phyloP scores from a whole-genome alignment of 257 asterid genomes.

The Lycium barbarum region DNA sequence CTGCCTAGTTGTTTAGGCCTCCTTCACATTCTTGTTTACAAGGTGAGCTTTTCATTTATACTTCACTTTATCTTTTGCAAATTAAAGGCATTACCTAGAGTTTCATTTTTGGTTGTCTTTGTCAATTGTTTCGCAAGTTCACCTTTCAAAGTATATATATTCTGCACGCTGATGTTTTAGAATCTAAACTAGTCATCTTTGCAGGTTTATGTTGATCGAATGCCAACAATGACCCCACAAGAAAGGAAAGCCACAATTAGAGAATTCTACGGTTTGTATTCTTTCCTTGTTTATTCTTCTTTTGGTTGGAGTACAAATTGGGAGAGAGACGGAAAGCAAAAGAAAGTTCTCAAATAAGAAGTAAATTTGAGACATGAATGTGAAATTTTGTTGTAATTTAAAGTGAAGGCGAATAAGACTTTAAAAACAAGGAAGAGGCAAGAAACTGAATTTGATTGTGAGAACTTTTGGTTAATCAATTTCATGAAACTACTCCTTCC shows the following conservation, averaged over 20 bases:
- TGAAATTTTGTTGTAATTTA: background rate
- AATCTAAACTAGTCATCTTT: background rate
- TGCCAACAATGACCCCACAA: constrained; percentile 52
- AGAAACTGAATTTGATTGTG: background rate
- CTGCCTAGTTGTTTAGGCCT: constrained; percentile 58
- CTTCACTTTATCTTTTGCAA: background rate
- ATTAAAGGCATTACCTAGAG: background rate
- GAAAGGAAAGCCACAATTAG: constrained; percentile 63
- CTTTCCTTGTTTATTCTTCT: constrained; percentile 16
- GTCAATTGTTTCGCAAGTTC: background rate
- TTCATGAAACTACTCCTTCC: background rate
- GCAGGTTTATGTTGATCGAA: constrained; percentile 65
- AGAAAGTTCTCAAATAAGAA: background rate
- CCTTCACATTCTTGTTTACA: constrained; percentile 63
- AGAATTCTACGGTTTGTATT: constrained; percentile 60
- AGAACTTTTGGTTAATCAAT: background rate
- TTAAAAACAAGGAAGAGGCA: background rate
- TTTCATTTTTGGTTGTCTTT: background rate
- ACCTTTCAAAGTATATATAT: background rate
- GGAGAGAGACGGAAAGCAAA: background rate
- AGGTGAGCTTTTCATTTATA: constrained; percentile 38
- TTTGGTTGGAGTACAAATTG: background rate
- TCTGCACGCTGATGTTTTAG: background rate
- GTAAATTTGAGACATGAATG: background rate
- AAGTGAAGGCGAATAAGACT: background rate